Conservation (phyloP, 1,139 yeast species). For the Taphrina pruni region DNA sequence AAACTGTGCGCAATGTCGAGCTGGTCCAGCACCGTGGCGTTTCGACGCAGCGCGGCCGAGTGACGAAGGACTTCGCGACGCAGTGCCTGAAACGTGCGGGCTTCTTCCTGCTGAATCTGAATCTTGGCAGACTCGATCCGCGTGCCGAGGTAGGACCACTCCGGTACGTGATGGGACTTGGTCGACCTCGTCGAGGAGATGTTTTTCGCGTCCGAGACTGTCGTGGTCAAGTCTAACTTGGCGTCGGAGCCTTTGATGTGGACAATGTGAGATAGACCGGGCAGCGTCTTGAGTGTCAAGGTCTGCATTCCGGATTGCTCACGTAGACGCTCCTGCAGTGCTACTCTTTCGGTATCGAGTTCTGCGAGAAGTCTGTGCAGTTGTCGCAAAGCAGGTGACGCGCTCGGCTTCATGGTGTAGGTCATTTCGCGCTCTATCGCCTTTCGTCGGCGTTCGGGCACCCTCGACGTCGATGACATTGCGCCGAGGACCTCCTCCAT, state of each 20-base stretch:
- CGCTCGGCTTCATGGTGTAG: conserved; percentile 30
- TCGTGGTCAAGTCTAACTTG: conserved; percentile 18
- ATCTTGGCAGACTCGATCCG: conserved; percentile 48
- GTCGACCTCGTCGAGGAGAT: conserved; percentile 36
- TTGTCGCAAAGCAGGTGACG: conserved; percentile 45
- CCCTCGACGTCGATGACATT: conserved; percentile 1
- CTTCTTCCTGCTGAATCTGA: conserved; percentile 55
- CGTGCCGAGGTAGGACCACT: conserved; percentile 51
- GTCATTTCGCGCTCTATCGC: conserved; percentile 36
- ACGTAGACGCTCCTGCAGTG: conserved; percentile 45
- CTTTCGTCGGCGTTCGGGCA: conserved; percentile 26
- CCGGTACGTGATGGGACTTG: conserved; percentile 42
- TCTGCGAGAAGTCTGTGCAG: conserved; percentile 47
- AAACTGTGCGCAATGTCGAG: conserved; percentile 78
- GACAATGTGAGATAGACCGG: conserved; percentile 41
- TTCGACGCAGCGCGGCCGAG: conserved; percentile 56
- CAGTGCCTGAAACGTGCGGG: conserved; percentile 56
- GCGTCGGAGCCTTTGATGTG: conserved; percentile 39
- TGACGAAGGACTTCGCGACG: conserved; percentile 54
- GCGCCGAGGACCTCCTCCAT: conserved; percentile 35
- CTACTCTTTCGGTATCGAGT: conserved; percentile 46
- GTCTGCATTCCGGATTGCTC: conserved; percentile 29
- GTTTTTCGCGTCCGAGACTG: conserved; percentile 18
- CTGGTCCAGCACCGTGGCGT: conserved; percentile 62
- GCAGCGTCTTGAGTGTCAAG: conserved; percentile 36